Conservation (phyloP, 2,329 filamentous ascomycete genomes). For the Colletotrichum sp. region DNA sequence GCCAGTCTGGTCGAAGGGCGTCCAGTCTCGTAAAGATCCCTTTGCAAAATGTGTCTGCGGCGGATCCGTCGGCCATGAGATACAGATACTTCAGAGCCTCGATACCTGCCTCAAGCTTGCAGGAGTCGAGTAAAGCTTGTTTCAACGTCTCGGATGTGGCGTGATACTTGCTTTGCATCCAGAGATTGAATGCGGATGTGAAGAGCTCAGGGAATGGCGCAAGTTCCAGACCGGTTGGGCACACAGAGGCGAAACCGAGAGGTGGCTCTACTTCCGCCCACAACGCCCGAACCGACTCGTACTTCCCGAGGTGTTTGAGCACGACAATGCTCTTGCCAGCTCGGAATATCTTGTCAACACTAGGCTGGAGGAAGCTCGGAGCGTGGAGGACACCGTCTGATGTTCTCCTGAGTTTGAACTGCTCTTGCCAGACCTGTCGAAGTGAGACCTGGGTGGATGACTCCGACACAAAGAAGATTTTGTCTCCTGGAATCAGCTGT, state of each 20-base stretch:
- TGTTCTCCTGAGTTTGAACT: constrained; percentile 70
- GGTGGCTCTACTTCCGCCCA: constrained; percentile 42
- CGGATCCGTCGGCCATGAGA: constrained; percentile 74
- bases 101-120: constrained; percentile 68
- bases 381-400: constrained; percentile 66
- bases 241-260: constrained; percentile 64
- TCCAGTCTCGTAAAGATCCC: constrained; percentile 80
- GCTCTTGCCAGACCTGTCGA: constrained; percentile 75
- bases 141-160: constrained; percentile 71
- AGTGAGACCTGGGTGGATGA: constrained; percentile 59
- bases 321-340: constrained; percentile 89
- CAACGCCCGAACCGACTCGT: constrained; percentile 37
- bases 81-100: constrained; percentile 74
- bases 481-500: constrained; percentile 66
- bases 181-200: constrained; percentile 69
- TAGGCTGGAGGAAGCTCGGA: constrained; percentile 75
- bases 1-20: constrained; percentile 65
- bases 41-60: constrained; percentile 68
- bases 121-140: constrained; percentile 69
- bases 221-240: constrained; percentile 49
- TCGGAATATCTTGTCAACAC: constrained; percentile 76
- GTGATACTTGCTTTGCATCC: constrained; percentile 77
- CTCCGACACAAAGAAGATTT: constrained; percentile 73
- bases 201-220: constrained; percentile 80
- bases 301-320: constrained; percentile 71